phyloP scores from a whole-genome alignment of 2,329 filamentous ascomycete genomes.

The Alternaria gansuensis region DNA sequence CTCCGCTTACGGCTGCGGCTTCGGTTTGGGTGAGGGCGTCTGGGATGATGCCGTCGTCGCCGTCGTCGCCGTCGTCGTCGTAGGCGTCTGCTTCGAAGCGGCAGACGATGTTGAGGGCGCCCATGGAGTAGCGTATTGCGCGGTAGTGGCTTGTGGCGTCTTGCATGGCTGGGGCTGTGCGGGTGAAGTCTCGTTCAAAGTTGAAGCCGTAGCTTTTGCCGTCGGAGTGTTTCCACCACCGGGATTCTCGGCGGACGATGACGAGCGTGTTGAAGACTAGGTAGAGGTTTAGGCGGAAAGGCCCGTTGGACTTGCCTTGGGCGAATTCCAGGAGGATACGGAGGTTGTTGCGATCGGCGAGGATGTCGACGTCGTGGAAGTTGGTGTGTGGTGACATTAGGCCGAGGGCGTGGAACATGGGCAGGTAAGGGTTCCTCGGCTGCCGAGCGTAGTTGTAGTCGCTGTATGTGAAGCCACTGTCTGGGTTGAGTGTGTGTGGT shows the following conservation, averaged over 20 bases:
- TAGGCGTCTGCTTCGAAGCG: slow-evolving; percentile 46
- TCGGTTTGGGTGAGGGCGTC: slow-evolving; percentile 25
- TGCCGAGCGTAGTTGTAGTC: slow-evolving; percentile 45
- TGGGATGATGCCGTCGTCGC: slow-evolving; percentile 28
- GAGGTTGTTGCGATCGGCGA: slow-evolving; percentile 45
- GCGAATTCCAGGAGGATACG: slow-evolving; percentile 39
- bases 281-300: slow-evolving; percentile 39
- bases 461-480: slow-evolving; percentile 33
- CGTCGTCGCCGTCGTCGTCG: slow-evolving; percentile 40
- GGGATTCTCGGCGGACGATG: slow-evolving; percentile 38
- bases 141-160: slow-evolving; percentile 45
- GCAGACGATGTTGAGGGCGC: slow-evolving; percentile 35
- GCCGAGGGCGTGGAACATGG: slow-evolving; percentile 39
- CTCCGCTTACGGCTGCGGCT: slow-evolving; percentile 24
- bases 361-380: slow-evolving; percentile 37
- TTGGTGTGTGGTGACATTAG: slow-evolving; percentile 35
- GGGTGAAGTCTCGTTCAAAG: slow-evolving; percentile 43
- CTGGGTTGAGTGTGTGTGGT: slow-evolving; percentile 31
- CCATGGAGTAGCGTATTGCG: slow-evolving; percentile 42
- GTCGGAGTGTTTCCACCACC: slow-evolving; percentile 34
- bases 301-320: slow-evolving; percentile 36
- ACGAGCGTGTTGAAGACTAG: slow-evolving; percentile 38
- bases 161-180: slow-evolving; percentile 29
- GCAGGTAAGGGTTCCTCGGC: slow-evolving; percentile 35
- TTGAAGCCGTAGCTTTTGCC: slow-evolving; percentile 34